Percentiles rank a stretch among this genome's conserved stretches.
These are phyloP conservation scores for Xylaria sp. DNA, from an alignment of 2,329 filamentous ascomycete genomes.

Conservation along the genomic window DNA sequence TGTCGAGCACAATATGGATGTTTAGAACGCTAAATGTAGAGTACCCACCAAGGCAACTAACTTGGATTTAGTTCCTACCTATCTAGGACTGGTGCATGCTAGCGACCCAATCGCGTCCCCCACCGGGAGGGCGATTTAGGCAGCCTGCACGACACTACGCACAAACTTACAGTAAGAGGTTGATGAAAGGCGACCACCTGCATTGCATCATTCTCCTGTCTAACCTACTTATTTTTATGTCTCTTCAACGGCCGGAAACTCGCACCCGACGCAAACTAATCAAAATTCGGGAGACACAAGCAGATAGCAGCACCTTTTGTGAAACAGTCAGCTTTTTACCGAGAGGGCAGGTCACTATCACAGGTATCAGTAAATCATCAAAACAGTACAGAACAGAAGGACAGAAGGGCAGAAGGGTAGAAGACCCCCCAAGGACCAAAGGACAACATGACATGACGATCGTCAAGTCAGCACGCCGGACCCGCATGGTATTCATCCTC, in stretches of 20 bases:
- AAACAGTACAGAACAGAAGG: not conserved
- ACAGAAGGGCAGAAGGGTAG: no score
- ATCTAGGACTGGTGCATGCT: not conserved
- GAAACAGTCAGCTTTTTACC: not conserved
- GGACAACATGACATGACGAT: slow-evolving; percentile 27
- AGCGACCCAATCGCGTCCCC: slow-evolving; percentile 9
- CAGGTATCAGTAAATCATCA: not conserved
- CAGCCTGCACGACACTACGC: slow-evolving; percentile 6
- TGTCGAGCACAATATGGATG: no score
- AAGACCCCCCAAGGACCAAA: not conserved
- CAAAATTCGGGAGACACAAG: not conserved
- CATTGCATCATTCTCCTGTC: slow-evolving; percentile 32
- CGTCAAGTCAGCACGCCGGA: slow-evolving; percentile 13
- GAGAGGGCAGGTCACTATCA: not conserved
- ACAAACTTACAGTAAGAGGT: slow-evolving; percentile 20
- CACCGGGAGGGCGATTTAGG: not conserved
- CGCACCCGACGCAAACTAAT: not conserved
- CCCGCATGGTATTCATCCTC: slow-evolving; percentile 30
- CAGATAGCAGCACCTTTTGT: not conserved
- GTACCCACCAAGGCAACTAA: not conserved
- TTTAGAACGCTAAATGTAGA: no score
- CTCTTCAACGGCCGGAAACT: slow-evolving; percentile 2
- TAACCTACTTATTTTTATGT: not conserved
- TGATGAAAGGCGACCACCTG: slow-evolving; percentile 16
- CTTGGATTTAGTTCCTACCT: not conserved